These are phyloP conservation scores for Suillus plorans DNA, from an alignment of 768 basidiomycete genomes.

Conservation along the genomic window DNA sequence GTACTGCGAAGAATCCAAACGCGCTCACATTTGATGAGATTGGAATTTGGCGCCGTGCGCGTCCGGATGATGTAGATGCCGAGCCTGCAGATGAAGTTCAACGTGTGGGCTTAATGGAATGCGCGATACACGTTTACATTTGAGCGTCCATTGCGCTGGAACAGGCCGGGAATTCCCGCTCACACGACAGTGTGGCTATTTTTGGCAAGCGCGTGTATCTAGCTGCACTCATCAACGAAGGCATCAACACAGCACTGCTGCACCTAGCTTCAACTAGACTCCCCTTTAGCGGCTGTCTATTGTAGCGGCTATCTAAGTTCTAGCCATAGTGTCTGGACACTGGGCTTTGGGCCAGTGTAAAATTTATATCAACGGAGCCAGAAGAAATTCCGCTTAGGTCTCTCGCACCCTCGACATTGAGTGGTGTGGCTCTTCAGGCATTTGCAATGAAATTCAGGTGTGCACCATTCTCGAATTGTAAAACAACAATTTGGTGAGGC, in stretches of 20 bases:
- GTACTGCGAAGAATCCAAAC: not conserved
- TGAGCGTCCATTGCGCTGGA: not conserved
- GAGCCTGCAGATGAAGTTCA: not conserved
- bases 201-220: not conserved
- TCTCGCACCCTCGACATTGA: constrained; percentile 1
- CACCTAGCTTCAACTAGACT: not conserved
- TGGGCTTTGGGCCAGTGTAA: not conserved
- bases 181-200: not conserved
- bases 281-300: not conserved
- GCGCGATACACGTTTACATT: not conserved
- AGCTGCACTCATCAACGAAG: not conserved
- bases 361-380: constrained; percentile 6
- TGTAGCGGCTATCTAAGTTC: not conserved
- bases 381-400: constrained; percentile 29
- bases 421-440: constrained; percentile 3
- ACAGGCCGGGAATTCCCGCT: not conserved
- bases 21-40: not conserved
- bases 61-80: not conserved
- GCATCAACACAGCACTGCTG: too few relatives aligned
- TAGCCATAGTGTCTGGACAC: not conserved
- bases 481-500: not conserved
- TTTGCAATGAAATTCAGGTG: constrained; percentile 38
- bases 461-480: not conserved
- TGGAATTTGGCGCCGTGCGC: not conserved
- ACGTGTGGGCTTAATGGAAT: not conserved